Conservation (phyloP, 257 asterid genomes). For the Salvia rosmarinus region DNA sequence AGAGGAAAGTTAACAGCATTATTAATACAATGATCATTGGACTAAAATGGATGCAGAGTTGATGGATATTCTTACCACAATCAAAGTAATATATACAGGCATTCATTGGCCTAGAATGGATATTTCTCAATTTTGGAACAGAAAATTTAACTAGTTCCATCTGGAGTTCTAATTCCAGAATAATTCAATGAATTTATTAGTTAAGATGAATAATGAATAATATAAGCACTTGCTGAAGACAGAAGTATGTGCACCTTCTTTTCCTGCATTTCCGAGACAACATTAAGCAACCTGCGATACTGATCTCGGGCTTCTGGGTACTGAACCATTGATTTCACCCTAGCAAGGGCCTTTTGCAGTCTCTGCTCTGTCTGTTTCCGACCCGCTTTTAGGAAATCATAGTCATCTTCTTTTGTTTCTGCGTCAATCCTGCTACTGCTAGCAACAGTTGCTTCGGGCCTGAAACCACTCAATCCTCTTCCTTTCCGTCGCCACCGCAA, state of each 20-base stretch:
- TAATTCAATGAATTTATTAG: neutral
- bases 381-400: slow-evolving; percentile 82
- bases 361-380: slow-evolving; percentile 84
- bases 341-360: slow-evolving; percentile 77
- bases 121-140: no score
- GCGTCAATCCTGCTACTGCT: slow-evolving; percentile 47
- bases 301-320: slow-evolving; percentile 96
- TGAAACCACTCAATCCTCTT: slow-evolving; percentile 80
- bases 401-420: slow-evolving; percentile 72
- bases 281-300: slow-evolving; percentile 81
- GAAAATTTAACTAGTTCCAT: neutral
- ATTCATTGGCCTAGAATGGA: neutral
- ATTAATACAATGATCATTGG: neutral
- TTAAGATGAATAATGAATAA: slow-evolving; percentile 18
- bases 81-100: no score
- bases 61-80: no score
- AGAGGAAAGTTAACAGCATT: neutral
- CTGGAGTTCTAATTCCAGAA: slow-evolving; percentile 14
- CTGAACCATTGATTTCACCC: slow-evolving; percentile 96
- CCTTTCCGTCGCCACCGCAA: slow-evolving; percentile 90
- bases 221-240: slow-evolving; percentile 11
- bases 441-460: slow-evolving; percentile 57
- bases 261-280: slow-evolving; percentile 84
- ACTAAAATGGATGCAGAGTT: neutral
- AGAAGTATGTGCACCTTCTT: slow-evolving; percentile 56